Conservation (phyloP, 306 rosid genomes). For the Hippophae gyantsensis region DNA sequence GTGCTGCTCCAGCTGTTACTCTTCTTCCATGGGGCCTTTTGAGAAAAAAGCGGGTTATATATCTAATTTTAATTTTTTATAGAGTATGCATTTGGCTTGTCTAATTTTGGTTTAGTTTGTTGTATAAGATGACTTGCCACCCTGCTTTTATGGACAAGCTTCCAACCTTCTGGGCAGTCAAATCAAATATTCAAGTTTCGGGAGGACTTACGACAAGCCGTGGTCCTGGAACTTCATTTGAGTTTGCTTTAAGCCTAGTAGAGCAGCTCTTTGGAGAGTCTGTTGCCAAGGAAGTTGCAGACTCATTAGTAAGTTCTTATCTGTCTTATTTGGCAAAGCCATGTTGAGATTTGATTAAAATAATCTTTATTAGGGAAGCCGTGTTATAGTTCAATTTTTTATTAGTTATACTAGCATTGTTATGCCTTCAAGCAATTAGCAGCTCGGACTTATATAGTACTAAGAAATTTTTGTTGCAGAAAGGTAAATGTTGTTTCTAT, state of each 20-base stretch:
- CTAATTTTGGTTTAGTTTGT: constrained; percentile 46
- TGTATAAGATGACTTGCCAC: constrained; percentile 77
- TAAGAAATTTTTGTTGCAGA: not conserved
- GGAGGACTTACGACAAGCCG: constrained; percentile 85
- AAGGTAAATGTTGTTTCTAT: not conserved
- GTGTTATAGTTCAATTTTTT: not conserved
- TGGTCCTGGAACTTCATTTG: constrained; percentile 80
- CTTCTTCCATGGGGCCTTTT: constrained; percentile 96
- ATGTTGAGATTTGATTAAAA: no score
- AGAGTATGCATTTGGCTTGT: constrained; percentile 13
- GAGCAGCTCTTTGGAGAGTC: constrained; percentile 78
- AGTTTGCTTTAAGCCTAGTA: constrained; percentile 72
- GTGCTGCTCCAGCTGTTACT: constrained; percentile 92
- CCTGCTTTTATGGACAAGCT: constrained; percentile 89
- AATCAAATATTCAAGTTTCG: constrained; percentile 78
- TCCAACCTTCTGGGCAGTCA: constrained; percentile 92
- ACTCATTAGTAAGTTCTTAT: constrained; percentile 44
- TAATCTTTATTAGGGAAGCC: not conserved
- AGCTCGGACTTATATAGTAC: not conserved
- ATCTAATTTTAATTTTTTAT: constrained; percentile 11
- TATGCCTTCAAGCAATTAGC: not conserved
- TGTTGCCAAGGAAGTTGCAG: constrained; percentile 63
- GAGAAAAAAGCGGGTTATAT: constrained; percentile 58
- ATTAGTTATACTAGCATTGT: not conserved
- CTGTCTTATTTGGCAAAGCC: constrained; percentile 3